phyloP scores from a whole-genome alignment of 1,284 basidiomycete genomes.

The Pisolithus thermaeus region DNA sequence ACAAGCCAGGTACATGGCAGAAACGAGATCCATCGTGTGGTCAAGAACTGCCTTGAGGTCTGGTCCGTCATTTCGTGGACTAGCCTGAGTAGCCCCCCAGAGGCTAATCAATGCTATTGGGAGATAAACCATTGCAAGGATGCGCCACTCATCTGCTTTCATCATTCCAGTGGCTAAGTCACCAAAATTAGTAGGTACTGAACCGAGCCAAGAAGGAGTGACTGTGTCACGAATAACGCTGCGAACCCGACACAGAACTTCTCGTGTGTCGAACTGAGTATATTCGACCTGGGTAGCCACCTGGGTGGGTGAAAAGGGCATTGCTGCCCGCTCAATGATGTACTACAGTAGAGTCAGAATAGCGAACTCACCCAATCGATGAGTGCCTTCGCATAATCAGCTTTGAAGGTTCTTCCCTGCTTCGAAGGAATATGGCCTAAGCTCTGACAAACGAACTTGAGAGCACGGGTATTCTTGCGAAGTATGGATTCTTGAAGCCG shows the following conservation, averaged over 20 bases:
- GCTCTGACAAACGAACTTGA: constrained; percentile 6
- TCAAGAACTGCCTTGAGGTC: constrained; percentile 2
- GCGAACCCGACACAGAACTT: neutral
- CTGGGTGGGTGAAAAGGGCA: constrained; percentile 2
- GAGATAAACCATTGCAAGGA: too few species aligned
- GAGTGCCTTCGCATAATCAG: neutral
- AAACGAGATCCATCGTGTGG: constrained; percentile 14
- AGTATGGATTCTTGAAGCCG: neutral
- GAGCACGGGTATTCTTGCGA: neutral
- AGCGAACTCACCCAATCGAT: neutral
- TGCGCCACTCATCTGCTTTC: too few species aligned
- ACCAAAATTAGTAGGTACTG: too few species aligned
- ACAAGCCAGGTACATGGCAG: constrained; percentile 8
- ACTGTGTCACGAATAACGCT: constrained; percentile 20
- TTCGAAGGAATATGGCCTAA: constrained; percentile 1
- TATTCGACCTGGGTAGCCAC: neutral
- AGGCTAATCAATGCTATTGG: too few species aligned
- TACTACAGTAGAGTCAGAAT: too few species aligned
- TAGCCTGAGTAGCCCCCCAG: too few species aligned
- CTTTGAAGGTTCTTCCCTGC: neutral
- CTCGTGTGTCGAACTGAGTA: neutral
- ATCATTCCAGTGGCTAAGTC: too few species aligned
- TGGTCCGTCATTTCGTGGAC: neutral
- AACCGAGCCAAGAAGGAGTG: too few species aligned
- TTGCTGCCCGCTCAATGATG: neutral